Conservation (phyloP, 352 stramenopile species). For the Phytophthora multivora region DNA sequence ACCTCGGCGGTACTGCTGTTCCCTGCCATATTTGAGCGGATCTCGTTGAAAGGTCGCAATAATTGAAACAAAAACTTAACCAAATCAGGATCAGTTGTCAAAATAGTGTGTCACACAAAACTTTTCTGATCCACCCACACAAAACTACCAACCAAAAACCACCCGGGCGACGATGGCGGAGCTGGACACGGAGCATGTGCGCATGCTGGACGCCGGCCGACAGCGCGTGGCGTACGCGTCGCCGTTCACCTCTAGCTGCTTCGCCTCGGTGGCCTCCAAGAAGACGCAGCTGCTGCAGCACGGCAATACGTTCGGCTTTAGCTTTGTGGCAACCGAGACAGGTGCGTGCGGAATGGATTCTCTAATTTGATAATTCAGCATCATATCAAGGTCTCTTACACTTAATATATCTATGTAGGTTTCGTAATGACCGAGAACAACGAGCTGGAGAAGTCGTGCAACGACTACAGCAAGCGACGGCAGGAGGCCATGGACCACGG, state of each 20-base stretch:
- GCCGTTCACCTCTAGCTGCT: slow-evolving; percentile 27
- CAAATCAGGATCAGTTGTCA: no score
- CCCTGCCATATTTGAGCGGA: slow-evolving; percentile 44
- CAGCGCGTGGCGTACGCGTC: slow-evolving; percentile 49
- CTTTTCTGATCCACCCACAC: slow-evolving; percentile 22
- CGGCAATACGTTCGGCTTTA: slow-evolving; percentile 64
- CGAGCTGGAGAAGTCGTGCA: slow-evolving; percentile 35
- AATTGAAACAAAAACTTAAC: slow-evolving; percentile 23
- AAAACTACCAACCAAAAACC: slow-evolving; percentile 9
- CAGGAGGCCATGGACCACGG: slow-evolving; percentile 61
- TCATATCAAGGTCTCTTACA: neutral
- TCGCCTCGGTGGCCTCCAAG: slow-evolving; percentile 37
- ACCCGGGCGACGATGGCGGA: slow-evolving; percentile 35
- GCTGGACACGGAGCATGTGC: slow-evolving; percentile 76
- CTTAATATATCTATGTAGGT: slow-evolving; percentile 29
- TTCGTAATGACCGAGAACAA: slow-evolving; percentile 50
- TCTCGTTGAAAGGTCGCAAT: slow-evolving; percentile 93
- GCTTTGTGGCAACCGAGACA: slow-evolving; percentile 45
- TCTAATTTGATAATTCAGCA: slow-evolving; percentile 13
- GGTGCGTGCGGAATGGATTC: slow-evolving; percentile 26
- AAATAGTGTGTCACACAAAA: slow-evolving; percentile 5
- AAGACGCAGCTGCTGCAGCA: slow-evolving; percentile 65
- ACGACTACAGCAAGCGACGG: slow-evolving; percentile 50
- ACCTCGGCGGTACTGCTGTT: slow-evolving; percentile 11
- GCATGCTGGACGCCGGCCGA: slow-evolving; percentile 72